phyloP scores from a whole-genome alignment of 805 yeast genomes.

The Ogataea henricii region DNA sequence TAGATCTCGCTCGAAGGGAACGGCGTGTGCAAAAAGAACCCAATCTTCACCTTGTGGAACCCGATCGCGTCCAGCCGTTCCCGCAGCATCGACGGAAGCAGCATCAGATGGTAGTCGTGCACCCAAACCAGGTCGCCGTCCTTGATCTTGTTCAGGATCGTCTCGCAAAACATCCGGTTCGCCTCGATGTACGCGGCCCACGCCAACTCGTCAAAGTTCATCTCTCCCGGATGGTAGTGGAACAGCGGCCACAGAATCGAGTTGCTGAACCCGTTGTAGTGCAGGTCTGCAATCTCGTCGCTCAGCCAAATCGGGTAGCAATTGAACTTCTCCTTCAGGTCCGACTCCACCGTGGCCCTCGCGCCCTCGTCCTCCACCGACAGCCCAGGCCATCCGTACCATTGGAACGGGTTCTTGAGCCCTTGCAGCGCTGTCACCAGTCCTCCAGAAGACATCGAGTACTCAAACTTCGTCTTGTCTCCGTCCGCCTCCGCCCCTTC shows the following conservation, averaged over 20 bases:
- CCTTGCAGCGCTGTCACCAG: conserved; percentile 95
- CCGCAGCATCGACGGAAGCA: conserved; percentile 85
- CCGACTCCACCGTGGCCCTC: conserved; percentile 65
- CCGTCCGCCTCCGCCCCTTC: conserved; percentile 10
- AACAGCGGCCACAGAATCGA: conserved; percentile 97
- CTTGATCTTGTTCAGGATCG: conserved; percentile 64
- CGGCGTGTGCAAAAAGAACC: conserved; percentile 96
- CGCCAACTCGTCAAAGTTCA: conserved; percentile 95
- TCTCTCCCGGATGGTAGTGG: conserved; percentile 99
- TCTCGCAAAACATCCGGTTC: conserved; percentile 76
- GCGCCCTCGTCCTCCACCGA: conserved; percentile 76
- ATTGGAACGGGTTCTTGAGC: conserved; percentile 82
- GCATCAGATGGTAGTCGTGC: conserved; percentile 96
- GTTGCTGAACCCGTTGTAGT: conserved; percentile 94
- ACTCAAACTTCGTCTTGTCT: conserved; percentile 64
- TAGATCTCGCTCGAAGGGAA: conserved; percentile 97
- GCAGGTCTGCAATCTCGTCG: conserved; percentile 91
- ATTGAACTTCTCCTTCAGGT: conserved; percentile 73
- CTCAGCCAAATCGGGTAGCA: conserved; percentile 87
- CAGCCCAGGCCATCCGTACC: conserved; percentile 99
- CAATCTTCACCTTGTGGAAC: conserved; percentile 66
- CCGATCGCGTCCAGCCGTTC: conserved; percentile 50
- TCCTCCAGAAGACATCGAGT: conserved; percentile 96
- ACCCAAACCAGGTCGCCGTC: conserved; percentile 95
- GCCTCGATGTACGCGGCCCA: conserved; percentile 99